phyloP scores from a whole-genome alignment of 2,329 filamentous ascomycete genomes.

The Pseudogymnoascus sp. region DNA sequence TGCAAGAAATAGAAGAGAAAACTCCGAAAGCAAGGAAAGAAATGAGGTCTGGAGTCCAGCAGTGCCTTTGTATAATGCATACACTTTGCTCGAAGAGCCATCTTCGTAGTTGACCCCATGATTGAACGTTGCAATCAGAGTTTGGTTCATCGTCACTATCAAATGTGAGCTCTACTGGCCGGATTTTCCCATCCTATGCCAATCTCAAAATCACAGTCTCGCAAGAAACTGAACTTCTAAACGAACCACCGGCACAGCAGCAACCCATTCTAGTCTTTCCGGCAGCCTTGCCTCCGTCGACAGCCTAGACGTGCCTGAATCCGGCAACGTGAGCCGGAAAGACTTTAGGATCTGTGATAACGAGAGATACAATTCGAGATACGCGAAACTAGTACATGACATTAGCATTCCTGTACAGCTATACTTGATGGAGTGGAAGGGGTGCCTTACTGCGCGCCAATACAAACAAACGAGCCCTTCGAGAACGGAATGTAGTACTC shows the following conservation, averaged over 20 bases:
- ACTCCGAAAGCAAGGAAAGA: not conserved
- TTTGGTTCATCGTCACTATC: not conserved
- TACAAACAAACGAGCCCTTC: slow-evolving; percentile 24
- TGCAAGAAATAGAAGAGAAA: not conserved
- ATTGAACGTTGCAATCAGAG: not conserved
- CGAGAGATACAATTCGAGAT: slow-evolving; percentile 7
- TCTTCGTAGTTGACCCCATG: not conserved
- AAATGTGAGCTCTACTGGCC: too few relatives aligned
- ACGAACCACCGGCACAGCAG: not conserved
- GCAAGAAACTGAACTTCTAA: not conserved
- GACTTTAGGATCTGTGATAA: slow-evolving; percentile 4
- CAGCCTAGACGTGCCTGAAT: not conserved
- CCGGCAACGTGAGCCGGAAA: not conserved
- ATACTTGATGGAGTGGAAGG: not conserved
- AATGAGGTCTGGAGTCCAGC: too few relatives aligned
- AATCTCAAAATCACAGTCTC: not conserved
- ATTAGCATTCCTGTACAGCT: not conserved
- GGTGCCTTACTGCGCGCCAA: slow-evolving; percentile 23
- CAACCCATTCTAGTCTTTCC: not conserved
- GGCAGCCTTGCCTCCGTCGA: not conserved
- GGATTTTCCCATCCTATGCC: too few relatives aligned
- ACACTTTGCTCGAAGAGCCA: not conserved
- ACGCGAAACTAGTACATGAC: slow-evolving; percentile 2
- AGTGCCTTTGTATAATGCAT: not conserved
- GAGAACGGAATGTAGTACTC: slow-evolving; percentile 26